phyloP scores from a whole-genome alignment of 1,284 basidiomycete genomes.

The Sanghuangporus weigelae region DNA sequence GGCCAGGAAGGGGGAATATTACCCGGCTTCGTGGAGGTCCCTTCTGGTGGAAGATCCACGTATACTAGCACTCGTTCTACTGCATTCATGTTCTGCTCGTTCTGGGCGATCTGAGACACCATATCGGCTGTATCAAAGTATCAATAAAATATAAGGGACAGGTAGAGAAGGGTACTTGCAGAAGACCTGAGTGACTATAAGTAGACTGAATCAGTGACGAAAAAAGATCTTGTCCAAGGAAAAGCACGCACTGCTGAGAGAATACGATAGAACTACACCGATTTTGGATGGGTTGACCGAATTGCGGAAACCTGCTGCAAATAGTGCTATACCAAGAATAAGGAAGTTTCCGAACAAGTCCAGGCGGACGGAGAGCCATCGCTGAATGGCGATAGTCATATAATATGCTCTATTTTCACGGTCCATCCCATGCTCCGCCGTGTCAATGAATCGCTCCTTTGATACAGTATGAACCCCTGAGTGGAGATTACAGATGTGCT shows the following conservation, averaged over 20 bases:
- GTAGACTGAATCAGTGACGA: neutral
- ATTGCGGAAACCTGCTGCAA: slow-evolving; percentile 51
- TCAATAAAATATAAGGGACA: neutral
- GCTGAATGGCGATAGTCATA: slow-evolving; percentile 65
- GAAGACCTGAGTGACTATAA: slow-evolving; percentile 48
- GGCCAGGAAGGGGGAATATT: slow-evolving; percentile 69
- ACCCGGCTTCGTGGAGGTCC: slow-evolving; percentile 34
- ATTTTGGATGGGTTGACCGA: slow-evolving; percentile 46
- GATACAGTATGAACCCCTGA: neutral
- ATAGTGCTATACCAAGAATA: slow-evolving; percentile 68
- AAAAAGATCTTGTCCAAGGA: neutral
- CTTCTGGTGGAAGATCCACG: slow-evolving; percentile 47
- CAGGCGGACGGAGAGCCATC: slow-evolving; percentile 56
- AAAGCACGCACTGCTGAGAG: slow-evolving; percentile 46
- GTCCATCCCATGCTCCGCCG: slow-evolving; percentile 47
- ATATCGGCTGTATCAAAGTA: slow-evolving; percentile 40
- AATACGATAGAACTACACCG: slow-evolving; percentile 62
- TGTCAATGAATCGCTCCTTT: slow-evolving; percentile 39
- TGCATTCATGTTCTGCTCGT: slow-evolving; percentile 69
- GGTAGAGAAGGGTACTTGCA: slow-evolving; percentile 33
- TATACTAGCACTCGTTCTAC: slow-evolving; percentile 64
- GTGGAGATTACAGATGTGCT: neutral
- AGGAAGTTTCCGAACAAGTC: slow-evolving; percentile 70
- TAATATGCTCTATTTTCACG: slow-evolving; percentile 72
- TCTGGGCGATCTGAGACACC: slow-evolving; percentile 51